phyloP scores from a whole-genome alignment of 2,329 filamentous ascomycete species.

The Teratosphaeria zuluensis region DNA sequence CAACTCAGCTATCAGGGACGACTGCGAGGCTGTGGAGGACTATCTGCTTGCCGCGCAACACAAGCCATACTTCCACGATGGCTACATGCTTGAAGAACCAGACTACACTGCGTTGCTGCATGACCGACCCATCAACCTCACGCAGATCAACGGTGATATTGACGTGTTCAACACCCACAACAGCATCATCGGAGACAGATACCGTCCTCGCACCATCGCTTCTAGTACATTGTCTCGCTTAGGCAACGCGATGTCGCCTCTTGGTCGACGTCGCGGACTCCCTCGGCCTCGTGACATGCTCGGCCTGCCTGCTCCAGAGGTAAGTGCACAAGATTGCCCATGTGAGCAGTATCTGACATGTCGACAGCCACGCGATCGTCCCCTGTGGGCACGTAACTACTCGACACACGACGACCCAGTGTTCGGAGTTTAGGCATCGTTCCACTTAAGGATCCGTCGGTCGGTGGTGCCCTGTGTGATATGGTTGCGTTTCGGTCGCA shows the following conservation, averaged over 20 bases:
- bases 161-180: neutral
- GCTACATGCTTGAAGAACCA: neutral
- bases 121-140: neutral
- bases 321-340: neutral
- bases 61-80: neutral
- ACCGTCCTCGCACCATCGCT: neutral
- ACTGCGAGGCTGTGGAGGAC: slow-evolving; percentile 7
- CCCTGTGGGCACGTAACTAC: neutral
- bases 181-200: neutral
- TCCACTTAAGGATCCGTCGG: neutral
- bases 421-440: neutral
- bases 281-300: neutral
- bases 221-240: neutral
- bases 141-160: neutral
- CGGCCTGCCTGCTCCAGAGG: neutral
- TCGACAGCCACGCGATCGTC: neutral
- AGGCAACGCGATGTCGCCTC: neutral
- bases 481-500: neutral
- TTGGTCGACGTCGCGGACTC: neutral
- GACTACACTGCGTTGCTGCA: neutral
- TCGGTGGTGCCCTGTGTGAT: neutral
- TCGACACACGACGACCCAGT: neutral
- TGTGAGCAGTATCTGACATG: neutral
- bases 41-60: neutral
- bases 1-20: slow-evolving; percentile 10